Conservation (phyloP, 1,284 basidiomycete species). For the Apiotrichum gamsii region DNA sequence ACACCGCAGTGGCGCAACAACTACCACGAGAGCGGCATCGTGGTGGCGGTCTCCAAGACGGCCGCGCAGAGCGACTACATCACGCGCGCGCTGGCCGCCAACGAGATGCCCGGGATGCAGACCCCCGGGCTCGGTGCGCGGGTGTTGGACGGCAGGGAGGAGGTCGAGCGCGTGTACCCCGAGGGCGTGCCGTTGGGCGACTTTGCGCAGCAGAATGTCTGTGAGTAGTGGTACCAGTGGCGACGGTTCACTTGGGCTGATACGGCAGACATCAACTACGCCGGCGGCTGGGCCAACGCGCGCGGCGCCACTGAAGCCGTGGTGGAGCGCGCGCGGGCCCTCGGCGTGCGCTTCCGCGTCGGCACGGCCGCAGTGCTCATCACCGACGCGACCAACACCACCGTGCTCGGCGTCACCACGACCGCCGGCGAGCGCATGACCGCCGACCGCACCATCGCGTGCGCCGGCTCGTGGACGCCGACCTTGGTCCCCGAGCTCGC, state of each 20-base stretch:
- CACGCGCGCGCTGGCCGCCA: conserved; percentile 9
- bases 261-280: conserved; percentile 56
- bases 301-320: conserved; percentile 55
- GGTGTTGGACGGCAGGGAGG: conserved; percentile 2
- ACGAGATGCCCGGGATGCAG: conserved; percentile 15
- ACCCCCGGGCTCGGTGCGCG: conserved; percentile 12
- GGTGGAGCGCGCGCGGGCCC: conserved; percentile 3
- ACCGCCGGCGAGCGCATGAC: conserved; percentile 51
- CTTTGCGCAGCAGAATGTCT: conserved; percentile 49
- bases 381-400: conserved; percentile 20
- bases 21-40: conserved; percentile 62
- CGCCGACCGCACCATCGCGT: conserved; percentile 31
- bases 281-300: conserved; percentile 76
- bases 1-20: conserved; percentile 57
- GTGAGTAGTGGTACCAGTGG: conserved; percentile 1
- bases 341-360: conserved; percentile 12
- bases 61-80: conserved; percentile 9
- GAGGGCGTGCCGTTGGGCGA: conserved; percentile 1
- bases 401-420: conserved; percentile 58
- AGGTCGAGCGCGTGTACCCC: conserved; percentile 19
- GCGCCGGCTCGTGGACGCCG: conserved; percentile 38
- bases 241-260: background rate
- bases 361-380: conserved; percentile 8
- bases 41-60: conserved; percentile 2
- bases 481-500: conserved; percentile 15